Evolutionary conservation across 2,329 filamentous ascomycete genomes (phyloP).

Genomic region (Acephala macrosclerotiorum): DNA sequence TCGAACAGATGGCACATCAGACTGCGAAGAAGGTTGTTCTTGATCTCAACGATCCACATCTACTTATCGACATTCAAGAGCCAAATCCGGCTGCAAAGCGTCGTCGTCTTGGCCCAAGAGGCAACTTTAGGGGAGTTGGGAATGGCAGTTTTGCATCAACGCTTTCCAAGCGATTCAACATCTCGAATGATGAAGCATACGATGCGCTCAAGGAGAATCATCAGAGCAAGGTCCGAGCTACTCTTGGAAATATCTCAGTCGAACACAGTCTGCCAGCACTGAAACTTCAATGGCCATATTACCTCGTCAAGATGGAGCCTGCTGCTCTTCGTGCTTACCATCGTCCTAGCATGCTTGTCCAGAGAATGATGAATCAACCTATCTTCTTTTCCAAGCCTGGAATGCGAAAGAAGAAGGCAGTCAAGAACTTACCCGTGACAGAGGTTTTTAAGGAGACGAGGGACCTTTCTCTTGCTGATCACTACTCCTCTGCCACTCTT

Average conservation of each 20-base stretch:
- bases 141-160: slow-evolving; percentile 75
- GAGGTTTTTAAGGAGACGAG: slow-evolving; percentile 82
- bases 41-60: slow-evolving; percentile 86
- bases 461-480: slow-evolving; percentile 83
- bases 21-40: slow-evolving; percentile 81
- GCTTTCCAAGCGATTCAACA: slow-evolving; percentile 86
- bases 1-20: slow-evolving; percentile 74
- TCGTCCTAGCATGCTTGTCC: slow-evolving; percentile 78
- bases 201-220: slow-evolving; percentile 96
- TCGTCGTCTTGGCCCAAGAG: slow-evolving; percentile 41
- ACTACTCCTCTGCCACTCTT: slow-evolving; percentile 83
- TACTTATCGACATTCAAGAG: slow-evolving; percentile 82
- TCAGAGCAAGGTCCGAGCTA: slow-evolving; percentile 93
- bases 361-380: slow-evolving; percentile 68
- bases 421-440: slow-evolving; percentile 79
- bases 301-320: slow-evolving; percentile 81
- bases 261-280: slow-evolving; percentile 94
- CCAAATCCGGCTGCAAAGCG: slow-evolving; percentile 69
- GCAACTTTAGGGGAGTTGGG: slow-evolving; percentile 70
- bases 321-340: slow-evolving; percentile 84
- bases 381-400: slow-evolving; percentile 78
- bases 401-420: slow-evolving; percentile 79
- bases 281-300: slow-evolving; percentile 94
- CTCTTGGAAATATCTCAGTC: slow-evolving; percentile 87
- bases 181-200: slow-evolving; percentile 95